Conservation (phyloP, 768 basidiomycete species). For the Pleurotus salmoneostramineus region DNA sequence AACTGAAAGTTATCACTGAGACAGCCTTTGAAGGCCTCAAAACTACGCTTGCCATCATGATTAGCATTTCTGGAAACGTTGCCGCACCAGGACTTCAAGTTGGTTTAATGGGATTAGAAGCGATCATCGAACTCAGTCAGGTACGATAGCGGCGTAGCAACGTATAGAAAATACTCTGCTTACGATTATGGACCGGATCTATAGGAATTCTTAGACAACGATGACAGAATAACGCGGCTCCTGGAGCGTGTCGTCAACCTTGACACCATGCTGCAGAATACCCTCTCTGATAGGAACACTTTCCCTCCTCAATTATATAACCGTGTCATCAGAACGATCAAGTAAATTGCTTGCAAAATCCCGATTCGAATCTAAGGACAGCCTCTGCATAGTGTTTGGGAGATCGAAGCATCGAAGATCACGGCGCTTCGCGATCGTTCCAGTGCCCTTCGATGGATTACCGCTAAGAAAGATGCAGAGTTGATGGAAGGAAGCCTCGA, state of each 20-base stretch:
- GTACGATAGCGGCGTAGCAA: background rate
- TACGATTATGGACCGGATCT: background rate
- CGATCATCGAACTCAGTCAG: background rate
- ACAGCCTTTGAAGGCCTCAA: background rate
- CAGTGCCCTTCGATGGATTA: background rate
- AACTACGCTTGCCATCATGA: background rate
- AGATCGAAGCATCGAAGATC: slow-evolving; percentile 1
- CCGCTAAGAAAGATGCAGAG: background rate
- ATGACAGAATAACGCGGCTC: slow-evolving; percentile 1
- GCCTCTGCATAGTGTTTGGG: background rate
- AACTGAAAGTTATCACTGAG: background rate
- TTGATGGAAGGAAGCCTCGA: background rate
- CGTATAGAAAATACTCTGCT: background rate
- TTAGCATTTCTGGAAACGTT: background rate
- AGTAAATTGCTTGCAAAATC: background rate
- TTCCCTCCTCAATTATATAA: background rate
- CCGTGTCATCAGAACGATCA: background rate
- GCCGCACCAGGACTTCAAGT: background rate
- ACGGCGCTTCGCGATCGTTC: background rate
- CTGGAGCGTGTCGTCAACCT: background rate
- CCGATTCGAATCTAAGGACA: background rate
- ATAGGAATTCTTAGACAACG: background rate
- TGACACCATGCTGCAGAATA: slow-evolving; percentile 1
- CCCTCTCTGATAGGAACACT: background rate
- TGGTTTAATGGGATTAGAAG: background rate